Base-by-base conservation (phyloP, 495 filamentous ascomycete species). In the Aspergillus ostianus region DNA sequence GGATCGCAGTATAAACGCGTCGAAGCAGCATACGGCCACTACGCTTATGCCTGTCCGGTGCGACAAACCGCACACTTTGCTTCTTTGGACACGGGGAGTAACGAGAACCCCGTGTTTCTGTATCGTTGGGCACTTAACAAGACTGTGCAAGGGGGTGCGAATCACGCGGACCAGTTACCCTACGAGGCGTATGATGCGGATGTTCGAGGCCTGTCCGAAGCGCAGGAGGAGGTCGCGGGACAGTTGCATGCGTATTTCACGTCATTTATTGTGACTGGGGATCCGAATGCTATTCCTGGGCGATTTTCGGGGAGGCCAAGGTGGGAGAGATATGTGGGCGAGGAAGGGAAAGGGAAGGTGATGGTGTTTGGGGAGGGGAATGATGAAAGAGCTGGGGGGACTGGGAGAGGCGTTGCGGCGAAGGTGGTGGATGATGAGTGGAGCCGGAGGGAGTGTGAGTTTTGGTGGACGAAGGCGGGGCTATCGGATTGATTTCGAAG, bases 11-110 rank as follows among this genome's bases (percentile, higher is more conserved):
- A 79, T 64, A 78, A 77, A 45, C 77, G 87, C 8, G 73, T 86
- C 10, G 84, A 87, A 59, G 81, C 84, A 27, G 83, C 82, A 0
- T 89, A 89, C 56, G 80, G 74, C 0, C 84, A 90, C 62, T 90
- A 88, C 68, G 85, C 85, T 0, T 88, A 88, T 55, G 82, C 86
- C 45, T 85, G 83, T 30, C 86, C 86, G 0, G 85, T 89, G 0
- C 74, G 86, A 2, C 84, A 87, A 61, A 84, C 85, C 3, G 84
- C 82, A 4, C 70, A 81, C 29, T 80, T 81, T 30, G 74, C 81
- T 0, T 75, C 81, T 0, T 58, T 63, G 0, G 54, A 44, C 10
- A 65, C 73, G 29, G 23, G 23, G 23, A 32, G 30, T 12, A 7
- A 32, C 6, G 71, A 70, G 0, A 56, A 64, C 2, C 71, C 78